Evolutionary conservation across 148 eudicot genomes (phyloP).

Genomic region (Chenopodium berlandieri): DNA sequence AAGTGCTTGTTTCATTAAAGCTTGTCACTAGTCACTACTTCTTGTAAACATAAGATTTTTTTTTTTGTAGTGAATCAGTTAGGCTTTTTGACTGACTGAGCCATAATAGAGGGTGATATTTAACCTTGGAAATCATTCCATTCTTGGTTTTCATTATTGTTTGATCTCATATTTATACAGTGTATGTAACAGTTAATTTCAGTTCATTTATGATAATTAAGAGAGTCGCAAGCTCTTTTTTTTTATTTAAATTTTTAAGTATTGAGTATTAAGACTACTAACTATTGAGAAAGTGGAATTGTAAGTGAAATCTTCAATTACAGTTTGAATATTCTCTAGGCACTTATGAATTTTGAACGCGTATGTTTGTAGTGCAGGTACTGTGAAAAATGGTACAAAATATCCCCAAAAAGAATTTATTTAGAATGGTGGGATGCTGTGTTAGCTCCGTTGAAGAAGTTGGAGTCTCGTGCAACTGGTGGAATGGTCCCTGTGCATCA

Average conservation of each 20-base stretch:
- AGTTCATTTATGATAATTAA: background rate
- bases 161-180: background rate
- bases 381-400: conserved; percentile 88
- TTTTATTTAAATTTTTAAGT: background rate
- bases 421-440: conserved; percentile 87
- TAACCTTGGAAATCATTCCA: background rate
- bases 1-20: background rate
- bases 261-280: background rate
- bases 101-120: background rate
- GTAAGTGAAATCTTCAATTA: background rate
- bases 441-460: conserved; percentile 64
- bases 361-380: conserved; percentile 48
- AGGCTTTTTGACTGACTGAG: no score
- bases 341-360: background rate
- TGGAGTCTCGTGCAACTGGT: conserved; percentile 74
- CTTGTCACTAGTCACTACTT: no score
- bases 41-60: background rate
- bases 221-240: background rate
- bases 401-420: conserved; percentile 68
- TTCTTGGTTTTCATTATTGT: background rate
- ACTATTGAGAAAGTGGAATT: background rate
- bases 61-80: background rate
- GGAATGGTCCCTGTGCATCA: conserved; percentile 36
- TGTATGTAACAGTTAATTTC: background rate
- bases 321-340: background rate